These are phyloP conservation scores for Mallotus repandus DNA, from an alignment of 441 rosid species.

Conservation along the genomic window DNA sequence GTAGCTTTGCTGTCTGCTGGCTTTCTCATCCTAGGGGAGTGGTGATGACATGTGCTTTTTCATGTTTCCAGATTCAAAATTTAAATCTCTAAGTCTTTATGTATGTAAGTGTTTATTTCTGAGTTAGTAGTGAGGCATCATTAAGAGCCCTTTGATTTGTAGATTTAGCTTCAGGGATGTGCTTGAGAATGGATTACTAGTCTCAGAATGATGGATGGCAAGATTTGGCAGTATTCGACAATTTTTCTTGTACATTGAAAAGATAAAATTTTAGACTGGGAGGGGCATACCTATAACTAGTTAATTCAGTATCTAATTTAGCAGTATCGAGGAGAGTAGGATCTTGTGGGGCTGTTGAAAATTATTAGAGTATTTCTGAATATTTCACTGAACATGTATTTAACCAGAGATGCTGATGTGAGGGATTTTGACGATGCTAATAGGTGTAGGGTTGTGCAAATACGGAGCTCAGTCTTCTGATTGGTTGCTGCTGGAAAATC, in stretches of 20 bases:
- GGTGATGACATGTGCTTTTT: slow-evolving; percentile 2
- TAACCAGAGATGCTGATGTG: not conserved
- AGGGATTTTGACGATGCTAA: not conserved
- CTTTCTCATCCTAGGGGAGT: not conserved
- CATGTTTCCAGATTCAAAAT: not conserved
- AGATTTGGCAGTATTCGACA: not conserved
- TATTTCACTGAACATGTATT: not conserved
- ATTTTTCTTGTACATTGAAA: not conserved
- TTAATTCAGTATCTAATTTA: not conserved
- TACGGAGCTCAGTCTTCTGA: not conserved
- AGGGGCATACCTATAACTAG: not conserved
- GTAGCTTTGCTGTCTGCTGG: not conserved
- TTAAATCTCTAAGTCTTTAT: not conserved
- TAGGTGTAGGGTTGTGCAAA: slow-evolving; percentile 3
- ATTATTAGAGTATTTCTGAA: not conserved
- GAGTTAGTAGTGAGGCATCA: not conserved
- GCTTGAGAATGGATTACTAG: not conserved
- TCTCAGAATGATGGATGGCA: not conserved
- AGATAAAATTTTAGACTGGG: not conserved
- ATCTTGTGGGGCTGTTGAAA: not conserved
- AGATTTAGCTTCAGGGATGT: not conserved
- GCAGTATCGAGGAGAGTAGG: not conserved
- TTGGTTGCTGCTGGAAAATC: not conserved
- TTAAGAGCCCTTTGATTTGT: not conserved
- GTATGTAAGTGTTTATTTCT: not conserved